These are phyloP conservation scores for Polyporus arcularius DNA, from an alignment of 768 basidiomycete genomes.

Conservation along the genomic window DNA sequence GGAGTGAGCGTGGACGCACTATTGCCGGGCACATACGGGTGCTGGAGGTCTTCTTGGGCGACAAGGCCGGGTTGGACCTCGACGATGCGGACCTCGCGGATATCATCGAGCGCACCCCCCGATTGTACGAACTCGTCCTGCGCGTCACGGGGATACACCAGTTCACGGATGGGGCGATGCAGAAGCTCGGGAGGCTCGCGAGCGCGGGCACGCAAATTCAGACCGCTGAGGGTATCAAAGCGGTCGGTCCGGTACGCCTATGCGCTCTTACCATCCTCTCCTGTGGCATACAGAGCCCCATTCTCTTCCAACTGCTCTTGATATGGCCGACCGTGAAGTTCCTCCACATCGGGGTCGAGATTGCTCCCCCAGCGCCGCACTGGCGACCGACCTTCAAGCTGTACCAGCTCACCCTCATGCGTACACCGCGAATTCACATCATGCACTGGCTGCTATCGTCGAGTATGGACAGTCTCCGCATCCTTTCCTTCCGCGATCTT, in stretches of 20 bases:
- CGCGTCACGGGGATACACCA: conserved; percentile 28
- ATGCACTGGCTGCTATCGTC: conserved; percentile 41
- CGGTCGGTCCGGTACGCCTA: conserved; percentile 17
- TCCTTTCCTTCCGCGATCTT: conserved; percentile 42
- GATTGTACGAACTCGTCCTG: conserved; percentile 37
- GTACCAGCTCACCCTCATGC: conserved; percentile 43
- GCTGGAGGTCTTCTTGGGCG: conserved; percentile 16
- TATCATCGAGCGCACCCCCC: conserved; percentile 30
- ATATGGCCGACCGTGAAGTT: conserved; percentile 41
- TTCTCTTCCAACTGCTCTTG: conserved; percentile 43
- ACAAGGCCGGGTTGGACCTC: neutral
- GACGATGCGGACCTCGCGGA: conserved; percentile 16
- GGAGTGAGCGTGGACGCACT: conserved; percentile 2
- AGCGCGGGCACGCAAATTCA: neutral
- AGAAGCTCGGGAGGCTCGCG: conserved; percentile 29
- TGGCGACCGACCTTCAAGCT: conserved; percentile 28
- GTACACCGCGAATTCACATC: conserved; percentile 34
- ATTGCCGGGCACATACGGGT: conserved; percentile 21
- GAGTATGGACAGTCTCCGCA: conserved; percentile 37
- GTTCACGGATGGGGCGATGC: conserved; percentile 25
- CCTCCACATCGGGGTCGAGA: conserved; percentile 40
- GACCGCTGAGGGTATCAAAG: neutral
- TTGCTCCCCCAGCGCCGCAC: conserved; percentile 35
- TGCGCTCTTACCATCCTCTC: conserved; percentile 35
- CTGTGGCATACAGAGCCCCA: conserved; percentile 44